Evolutionary conservation across 805 yeast genomes (phyloP), one percentile per base, ranked within the genome.

Genomic region (Yarrowia sp.): DNA sequence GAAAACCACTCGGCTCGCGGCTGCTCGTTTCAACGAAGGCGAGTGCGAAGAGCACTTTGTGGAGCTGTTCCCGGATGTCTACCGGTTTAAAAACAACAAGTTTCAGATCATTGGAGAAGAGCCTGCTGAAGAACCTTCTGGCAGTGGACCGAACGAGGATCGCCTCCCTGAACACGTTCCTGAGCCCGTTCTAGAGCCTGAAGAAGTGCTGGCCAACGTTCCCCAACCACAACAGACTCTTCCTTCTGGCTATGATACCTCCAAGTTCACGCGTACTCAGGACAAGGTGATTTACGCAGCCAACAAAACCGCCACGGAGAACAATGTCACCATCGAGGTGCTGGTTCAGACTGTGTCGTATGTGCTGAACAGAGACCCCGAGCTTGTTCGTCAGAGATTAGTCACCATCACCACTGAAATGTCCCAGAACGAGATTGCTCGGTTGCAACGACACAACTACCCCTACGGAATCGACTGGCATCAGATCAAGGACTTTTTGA

Each of bases 401-500:
- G 12, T 20, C 19, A 20, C 36, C 1, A 61, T 61, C 55, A 61
- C 66, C 24, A 46, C 66, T 1, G 66, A 61, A 46, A 46, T 61
- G 55, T 38, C 66, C 2, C 40, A 52, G 9, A 47, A 47, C 17
- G 66, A 61, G 24, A 61, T 61, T 20, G 44, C 66, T 13, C 66
- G 53, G 4, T 36, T 61, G 3, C 66, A 61, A n/a, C 53, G 66
- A 17, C 66, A 61, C 66, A 61, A 61, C 38, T 61, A 61, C 38
- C 66, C 66, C 55, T 61, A 61, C 34, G 66, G 66, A 2, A 46
- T 61, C 15, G 66, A 61, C 55, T 61, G 66, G 66, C 34, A 46
- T 9, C 66, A 61, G 24, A 61, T 61, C 44, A 61, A 61, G 44
- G 46, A 44, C 39, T 61, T 61, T 46, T 8, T 61, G 36, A 61